Base-by-base conservation (phyloP, 106 monocot genomes). In the Triglochin maritima region DNA sequence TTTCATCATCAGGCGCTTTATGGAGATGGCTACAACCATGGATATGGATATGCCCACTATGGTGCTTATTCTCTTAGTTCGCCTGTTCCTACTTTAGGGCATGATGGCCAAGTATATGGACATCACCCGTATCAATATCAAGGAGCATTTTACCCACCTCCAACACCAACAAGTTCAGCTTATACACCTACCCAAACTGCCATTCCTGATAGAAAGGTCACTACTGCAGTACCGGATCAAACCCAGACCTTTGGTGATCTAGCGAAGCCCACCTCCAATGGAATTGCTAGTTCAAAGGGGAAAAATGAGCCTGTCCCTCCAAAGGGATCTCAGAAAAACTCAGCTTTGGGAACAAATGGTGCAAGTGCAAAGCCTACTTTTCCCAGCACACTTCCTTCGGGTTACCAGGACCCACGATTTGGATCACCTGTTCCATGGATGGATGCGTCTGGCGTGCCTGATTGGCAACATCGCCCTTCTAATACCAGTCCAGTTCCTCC, bases 21-120 rank as follows among this genome's bases (percentile, higher is more conserved):
- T 80, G 85, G 90, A 17, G 95, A 95, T 69, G 69, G 87, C 68
- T 95, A 87, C 77, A 74, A 86, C 54, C 78, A 78, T 65, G 87
- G 85, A 59, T 89, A 87, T 73, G 85, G 89, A 3, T 95, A 90
- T 83, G 67, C 82, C 45, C 73, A 80, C 6, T 94, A 83, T 65
- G 81, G 82, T 52, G 63, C 87, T 42, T 94, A 90, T 55, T 81
- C 85, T 64, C 81, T 84, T 70, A 80, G 77, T 60, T 87, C 87
- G 53, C 79, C 87, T 29, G 81, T 81, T 56, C 83, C 87, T 8
- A 80, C 90, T 5, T 56, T 90, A 11, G 87, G 81, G 54, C 84
- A 85, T 71, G 90, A 95, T 72, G 76, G 87, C 50, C 87, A 90
- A 49, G 46, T 85, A 12, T 90, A 95, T 81, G 85, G 85, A 1